These are phyloP conservation scores for Trametes polyzona DNA, from an alignment of 1,284 basidiomycete species.

Conservation along the genomic window DNA sequence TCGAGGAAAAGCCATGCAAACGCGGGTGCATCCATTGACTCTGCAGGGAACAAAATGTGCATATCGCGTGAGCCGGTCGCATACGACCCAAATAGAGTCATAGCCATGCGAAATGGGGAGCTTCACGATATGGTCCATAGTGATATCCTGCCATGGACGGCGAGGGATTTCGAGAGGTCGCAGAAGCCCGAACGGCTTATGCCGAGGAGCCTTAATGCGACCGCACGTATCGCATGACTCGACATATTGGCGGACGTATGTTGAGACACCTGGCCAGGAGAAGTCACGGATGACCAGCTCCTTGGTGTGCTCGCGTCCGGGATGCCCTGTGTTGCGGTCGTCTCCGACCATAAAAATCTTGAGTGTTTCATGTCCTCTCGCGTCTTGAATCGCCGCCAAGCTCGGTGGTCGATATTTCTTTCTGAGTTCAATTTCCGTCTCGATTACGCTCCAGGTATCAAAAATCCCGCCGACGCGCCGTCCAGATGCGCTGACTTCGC, in stretches of 20 bases:
- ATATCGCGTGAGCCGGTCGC: constrained; percentile 22
- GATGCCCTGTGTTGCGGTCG: constrained; percentile 35
- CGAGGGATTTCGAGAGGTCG: constrained; percentile 28
- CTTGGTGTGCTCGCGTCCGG: constrained; percentile 22
- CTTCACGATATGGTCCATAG: constrained; percentile 43
- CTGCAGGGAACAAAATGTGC: constrained; percentile 37
- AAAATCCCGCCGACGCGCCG: constrained; percentile 41
- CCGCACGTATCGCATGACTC: constrained; percentile 33
- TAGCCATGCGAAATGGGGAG: constrained; percentile 37
- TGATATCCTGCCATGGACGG: constrained; percentile 40
- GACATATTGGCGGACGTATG: constrained; percentile 28
- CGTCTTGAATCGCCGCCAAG: constrained; percentile 43
- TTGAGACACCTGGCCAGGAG: constrained; percentile 32
- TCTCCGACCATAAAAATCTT: constrained; percentile 43
- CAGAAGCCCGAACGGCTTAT: constrained; percentile 30
- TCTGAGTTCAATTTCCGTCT: constrained; percentile 44
- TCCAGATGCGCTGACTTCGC: constrained; percentile 37
- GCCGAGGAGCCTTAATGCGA: constrained; percentile 29
- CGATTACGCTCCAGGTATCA: constrained; percentile 32
- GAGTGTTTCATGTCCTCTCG: constrained; percentile 39
- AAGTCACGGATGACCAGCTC: constrained; percentile 18
- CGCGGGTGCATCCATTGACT: constrained; percentile 34
- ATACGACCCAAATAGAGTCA: constrained; percentile 42
- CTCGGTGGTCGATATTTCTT: constrained; percentile 44
- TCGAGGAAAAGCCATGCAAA: constrained; percentile 31